Conservation (phyloP, 257 asterid genomes). For the Scutellaria baicalensis region DNA sequence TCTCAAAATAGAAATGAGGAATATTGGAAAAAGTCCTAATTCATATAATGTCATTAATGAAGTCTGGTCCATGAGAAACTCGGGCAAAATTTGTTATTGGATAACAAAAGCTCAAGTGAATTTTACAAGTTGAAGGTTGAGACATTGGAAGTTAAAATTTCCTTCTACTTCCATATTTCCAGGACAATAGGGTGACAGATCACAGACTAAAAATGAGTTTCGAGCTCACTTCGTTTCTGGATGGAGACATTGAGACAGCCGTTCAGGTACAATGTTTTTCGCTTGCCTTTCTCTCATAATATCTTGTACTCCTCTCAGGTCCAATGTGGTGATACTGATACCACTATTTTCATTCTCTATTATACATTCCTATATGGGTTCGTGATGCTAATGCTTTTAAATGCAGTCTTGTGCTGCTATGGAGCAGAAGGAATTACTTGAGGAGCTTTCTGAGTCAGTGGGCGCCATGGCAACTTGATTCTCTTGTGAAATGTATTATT, state of each 20-base stretch:
- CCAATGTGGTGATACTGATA: not conserved
- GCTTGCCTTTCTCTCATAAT: not conserved
- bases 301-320: not conserved
- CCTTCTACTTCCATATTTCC: slow-evolving; percentile 12
- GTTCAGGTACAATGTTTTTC: slow-evolving; percentile 64
- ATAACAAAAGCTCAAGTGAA: not conserved
- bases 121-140: not conserved
- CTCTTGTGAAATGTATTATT: not conserved
- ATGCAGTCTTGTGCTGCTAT: slow-evolving; percentile 74
- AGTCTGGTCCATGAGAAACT: not conserved
- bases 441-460: slow-evolving; percentile 79
- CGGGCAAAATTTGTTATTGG: not conserved
- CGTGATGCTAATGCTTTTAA: slow-evolving; percentile 2
- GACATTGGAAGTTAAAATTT: not conserved
- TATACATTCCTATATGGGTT: not conserved
- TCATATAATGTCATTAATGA: not conserved
- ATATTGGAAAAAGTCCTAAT: not conserved
- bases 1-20: not conserved
- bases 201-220: slow-evolving; percentile 94
- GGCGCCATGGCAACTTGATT: slow-evolving; percentile 37
- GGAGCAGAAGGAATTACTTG: slow-evolving; percentile 90
- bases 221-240: slow-evolving; percentile 74
- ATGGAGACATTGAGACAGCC: slow-evolving; percentile 88
- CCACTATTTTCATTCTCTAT: not conserved
- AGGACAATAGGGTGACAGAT: slow-evolving; percentile 97